A percentile compares a stretch with the other conserved stretches of the same genome.
phyloP scores from a whole-genome alignment of 768 basidiomycete genomes.

The Panaeolus cyanescens region DNA sequence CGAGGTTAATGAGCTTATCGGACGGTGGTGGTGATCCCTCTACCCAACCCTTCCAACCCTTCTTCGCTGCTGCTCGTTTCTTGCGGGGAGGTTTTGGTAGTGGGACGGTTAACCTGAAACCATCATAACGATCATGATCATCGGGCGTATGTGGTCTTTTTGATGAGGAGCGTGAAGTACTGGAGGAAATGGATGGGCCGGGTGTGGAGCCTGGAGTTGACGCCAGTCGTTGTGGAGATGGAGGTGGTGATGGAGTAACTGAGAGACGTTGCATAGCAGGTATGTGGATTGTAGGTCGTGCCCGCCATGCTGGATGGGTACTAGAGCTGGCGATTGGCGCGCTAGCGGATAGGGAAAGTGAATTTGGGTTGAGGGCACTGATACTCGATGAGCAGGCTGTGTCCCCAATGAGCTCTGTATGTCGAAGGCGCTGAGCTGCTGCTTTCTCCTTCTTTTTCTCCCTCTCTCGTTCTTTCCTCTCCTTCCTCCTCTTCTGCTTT shows the following conservation, averaged over 20 bases:
- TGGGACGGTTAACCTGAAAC: conserved; percentile 21
- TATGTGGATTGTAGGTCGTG: conserved; percentile 74
- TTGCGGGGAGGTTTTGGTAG: conserved; percentile 38
- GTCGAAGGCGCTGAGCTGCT: conserved; percentile 30
- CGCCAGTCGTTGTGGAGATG: conserved; percentile 38
- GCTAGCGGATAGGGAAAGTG: conserved; percentile 29
- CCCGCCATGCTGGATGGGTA: conserved; percentile 34
- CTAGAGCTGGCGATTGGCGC: conserved; percentile 27
- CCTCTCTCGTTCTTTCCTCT: conserved; percentile 53
- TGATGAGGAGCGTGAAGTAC: conserved; percentile 76
- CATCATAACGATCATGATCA: conserved; percentile 49
- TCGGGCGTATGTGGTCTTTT: conserved; percentile 78
- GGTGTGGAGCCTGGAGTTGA: conserved; percentile 75
- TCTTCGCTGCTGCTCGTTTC: conserved; percentile 69
- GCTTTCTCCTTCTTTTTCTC: conserved; percentile 44
- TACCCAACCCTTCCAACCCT: conserved; percentile 92
- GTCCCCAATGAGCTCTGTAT: conserved; percentile 30
- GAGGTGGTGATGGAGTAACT: conserved; percentile 71
- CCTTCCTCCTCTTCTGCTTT: conserved; percentile 55
- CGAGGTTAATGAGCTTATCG: conserved; percentile 80
- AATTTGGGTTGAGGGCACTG: background rate
- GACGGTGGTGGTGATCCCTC: conserved; percentile 83
- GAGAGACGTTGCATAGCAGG: conserved; percentile 69
- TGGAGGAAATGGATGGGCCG: conserved; percentile 72
- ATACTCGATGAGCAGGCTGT: conserved; percentile 3